These are phyloP conservation scores for Boletus rubroflammeus DNA, from an alignment of 768 basidiomycete genomes.

Conservation along the genomic window DNA sequence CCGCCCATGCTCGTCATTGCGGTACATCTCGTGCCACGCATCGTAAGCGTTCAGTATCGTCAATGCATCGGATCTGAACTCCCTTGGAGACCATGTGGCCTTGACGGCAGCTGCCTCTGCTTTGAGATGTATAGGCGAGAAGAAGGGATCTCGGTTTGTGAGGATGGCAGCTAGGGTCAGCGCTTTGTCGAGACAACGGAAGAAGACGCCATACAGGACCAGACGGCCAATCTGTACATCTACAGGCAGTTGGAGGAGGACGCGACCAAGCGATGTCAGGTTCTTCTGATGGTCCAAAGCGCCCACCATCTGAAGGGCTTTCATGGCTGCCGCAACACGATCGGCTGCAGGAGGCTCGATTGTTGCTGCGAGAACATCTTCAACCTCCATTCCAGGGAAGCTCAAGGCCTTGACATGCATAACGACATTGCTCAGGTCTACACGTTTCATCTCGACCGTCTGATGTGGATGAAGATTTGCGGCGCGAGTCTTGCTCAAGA, in stretches of 20 bases:
- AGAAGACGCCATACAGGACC: constrained; percentile 87
- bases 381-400: constrained; percentile 80
- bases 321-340: constrained; percentile 77
- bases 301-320: constrained; percentile 77
- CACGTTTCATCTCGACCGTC: constrained; percentile 92
- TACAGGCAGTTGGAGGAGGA: constrained; percentile 85
- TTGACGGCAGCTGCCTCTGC: constrained; percentile 67
- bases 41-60: constrained; percentile 80
- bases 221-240: constrained; percentile 89
- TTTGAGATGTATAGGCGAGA: constrained; percentile 77
- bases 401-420: constrained; percentile 96
- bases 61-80: constrained; percentile 83
- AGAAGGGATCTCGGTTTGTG: constrained; percentile 86
- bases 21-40: constrained; percentile 73
- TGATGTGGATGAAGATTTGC: constrained; percentile 70
- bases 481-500: constrained; percentile 64
- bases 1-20: constrained; percentile 53
- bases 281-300: constrained; percentile 75
- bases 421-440: constrained; percentile 85
- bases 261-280: constrained; percentile 82
- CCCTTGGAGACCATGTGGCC: constrained; percentile 69
- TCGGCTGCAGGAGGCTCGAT: constrained; percentile 85
- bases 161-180: constrained; percentile 90
- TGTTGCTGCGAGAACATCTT: constrained; percentile 77
- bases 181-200: constrained; percentile 86